A percentile compares a stretch with the other conserved stretches of the same genome.
Conservation (phyloP, 2,329 filamentous ascomycete species). For the Microsporum audouinii region DNA sequence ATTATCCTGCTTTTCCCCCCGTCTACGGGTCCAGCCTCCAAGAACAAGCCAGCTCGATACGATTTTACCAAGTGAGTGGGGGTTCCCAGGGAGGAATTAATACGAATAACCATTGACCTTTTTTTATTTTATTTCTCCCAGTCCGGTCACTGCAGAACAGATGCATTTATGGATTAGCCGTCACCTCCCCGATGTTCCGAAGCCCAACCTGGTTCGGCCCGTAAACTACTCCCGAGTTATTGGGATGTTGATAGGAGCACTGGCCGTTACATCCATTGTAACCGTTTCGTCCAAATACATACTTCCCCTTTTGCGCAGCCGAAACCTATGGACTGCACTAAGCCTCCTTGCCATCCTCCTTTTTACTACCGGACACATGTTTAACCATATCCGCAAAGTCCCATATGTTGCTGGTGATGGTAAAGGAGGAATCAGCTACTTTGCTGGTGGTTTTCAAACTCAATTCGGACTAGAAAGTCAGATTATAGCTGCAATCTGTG, state of each 20-base stretch:
- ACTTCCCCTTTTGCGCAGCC: conserved; percentile 70
- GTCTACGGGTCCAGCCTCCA: conserved; percentile 52
- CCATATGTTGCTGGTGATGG: conserved; percentile 84
- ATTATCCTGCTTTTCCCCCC: conserved; percentile 80
- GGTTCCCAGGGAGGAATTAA: neutral
- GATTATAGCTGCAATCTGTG: conserved; percentile 87
- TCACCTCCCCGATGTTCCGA: conserved; percentile 65
- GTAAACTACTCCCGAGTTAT: conserved; percentile 75
- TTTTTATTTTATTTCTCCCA: conserved; percentile 25
- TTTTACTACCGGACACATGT: conserved; percentile 97
- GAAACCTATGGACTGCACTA: conserved; percentile 85
- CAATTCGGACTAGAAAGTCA: conserved; percentile 93
- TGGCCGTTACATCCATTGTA: conserved; percentile 57
- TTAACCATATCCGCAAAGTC: conserved; percentile 94
- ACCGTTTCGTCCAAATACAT: conserved; percentile 67
- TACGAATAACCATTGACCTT: neutral
- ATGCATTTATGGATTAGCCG: conserved; percentile 68
- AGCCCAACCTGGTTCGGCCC: conserved; percentile 68
- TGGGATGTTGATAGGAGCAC: conserved; percentile 53
- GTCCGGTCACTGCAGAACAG: conserved; percentile 62
- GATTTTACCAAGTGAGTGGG: conserved; percentile 70
- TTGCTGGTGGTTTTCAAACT: conserved; percentile 82
- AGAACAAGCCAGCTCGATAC: conserved; percentile 60
- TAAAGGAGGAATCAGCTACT: conserved; percentile 75
- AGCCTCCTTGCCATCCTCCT: conserved; percentile 81